A percentile compares a stretch with the other conserved stretches of the same genome.
These are phyloP conservation scores for Euphorbia corollata DNA, from an alignment of 441 rosid species.

Conservation along the genomic window DNA sequence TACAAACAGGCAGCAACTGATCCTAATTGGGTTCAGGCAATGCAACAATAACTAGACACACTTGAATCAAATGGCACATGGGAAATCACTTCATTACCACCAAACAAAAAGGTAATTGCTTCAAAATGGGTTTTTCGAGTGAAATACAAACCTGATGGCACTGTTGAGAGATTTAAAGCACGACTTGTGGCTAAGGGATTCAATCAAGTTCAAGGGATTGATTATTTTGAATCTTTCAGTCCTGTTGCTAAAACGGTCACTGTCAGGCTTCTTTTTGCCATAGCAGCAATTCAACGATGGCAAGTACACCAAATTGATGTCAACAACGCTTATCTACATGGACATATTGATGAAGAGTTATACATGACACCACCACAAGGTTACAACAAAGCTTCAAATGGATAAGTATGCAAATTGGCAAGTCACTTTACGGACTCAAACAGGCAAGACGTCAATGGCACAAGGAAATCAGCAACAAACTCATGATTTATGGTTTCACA, in stretches of 20 bases:
- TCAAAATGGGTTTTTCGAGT: neutral
- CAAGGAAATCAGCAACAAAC: neutral
- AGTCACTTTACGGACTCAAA: neutral
- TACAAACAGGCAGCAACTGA: neutral
- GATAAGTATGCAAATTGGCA: neutral
- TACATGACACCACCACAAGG: neutral
- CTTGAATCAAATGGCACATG: too few species aligned
- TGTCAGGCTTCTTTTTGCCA: neutral
- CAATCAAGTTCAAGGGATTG: neutral
- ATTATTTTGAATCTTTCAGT: neutral
- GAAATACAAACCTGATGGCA: neutral
- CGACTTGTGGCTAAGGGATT: neutral
- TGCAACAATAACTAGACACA: neutral
- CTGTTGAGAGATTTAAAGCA: neutral
- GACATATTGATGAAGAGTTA: neutral
- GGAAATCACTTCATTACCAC: neutral
- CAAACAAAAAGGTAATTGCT: neutral
- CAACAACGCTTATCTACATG: neutral
- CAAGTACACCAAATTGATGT: neutral
- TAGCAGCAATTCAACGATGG: neutral
- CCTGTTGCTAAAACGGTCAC: neutral
- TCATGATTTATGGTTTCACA: neutral
- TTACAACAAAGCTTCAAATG: neutral
- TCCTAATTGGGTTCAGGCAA: neutral
- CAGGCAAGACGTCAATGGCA: neutral